These are phyloP conservation scores for Aspergillus udagawae DNA, from an alignment of 2,329 filamentous ascomycete species.

Conservation along the genomic window DNA sequence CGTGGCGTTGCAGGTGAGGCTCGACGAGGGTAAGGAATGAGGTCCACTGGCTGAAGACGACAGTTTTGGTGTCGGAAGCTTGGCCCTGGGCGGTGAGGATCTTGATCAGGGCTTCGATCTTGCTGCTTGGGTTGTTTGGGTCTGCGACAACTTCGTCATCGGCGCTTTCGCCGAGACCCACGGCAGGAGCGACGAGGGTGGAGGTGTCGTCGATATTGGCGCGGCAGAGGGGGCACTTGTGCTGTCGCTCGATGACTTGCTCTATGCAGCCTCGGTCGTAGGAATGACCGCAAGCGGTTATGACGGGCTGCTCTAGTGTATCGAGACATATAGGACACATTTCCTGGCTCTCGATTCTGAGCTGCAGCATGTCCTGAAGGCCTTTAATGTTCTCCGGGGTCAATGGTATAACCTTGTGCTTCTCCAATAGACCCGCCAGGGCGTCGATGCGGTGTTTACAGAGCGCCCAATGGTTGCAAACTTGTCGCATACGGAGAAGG, in stretches of 20 bases:
- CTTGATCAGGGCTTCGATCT: constrained; percentile 73
- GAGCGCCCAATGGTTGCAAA: constrained; percentile 85
- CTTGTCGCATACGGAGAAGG: constrained; percentile 75
- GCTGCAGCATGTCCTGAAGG: constrained; percentile 69
- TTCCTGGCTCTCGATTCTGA: constrained; percentile 75
- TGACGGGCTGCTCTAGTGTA: constrained; percentile 65
- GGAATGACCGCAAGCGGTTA: constrained; percentile 78
- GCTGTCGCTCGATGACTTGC: constrained; percentile 68
- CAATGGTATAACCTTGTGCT: constrained; percentile 63
- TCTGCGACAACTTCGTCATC: constrained; percentile 53
- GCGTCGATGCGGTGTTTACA: constrained; percentile 70
- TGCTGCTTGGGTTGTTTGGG: constrained; percentile 66
- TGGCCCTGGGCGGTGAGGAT: constrained; percentile 70
- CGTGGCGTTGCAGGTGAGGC: constrained; percentile 58
- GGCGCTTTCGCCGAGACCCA: constrained; percentile 50
- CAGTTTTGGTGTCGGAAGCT: constrained; percentile 64
- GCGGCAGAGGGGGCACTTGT: constrained; percentile 82
- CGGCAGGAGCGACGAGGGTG: constrained; percentile 63
- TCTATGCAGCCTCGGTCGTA: constrained; percentile 74
- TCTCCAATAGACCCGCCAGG: constrained; percentile 66
- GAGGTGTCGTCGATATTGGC: constrained; percentile 59
- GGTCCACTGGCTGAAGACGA: constrained; percentile 80
- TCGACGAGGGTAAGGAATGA: constrained; percentile 73
- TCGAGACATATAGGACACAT: constrained; percentile 82
- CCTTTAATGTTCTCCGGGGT: constrained; percentile 68